A percentile compares a stretch with the other conserved stretches of the same genome.
These are phyloP conservation scores for Ustulina deusta DNA, from an alignment of 2,329 filamentous ascomycete species.

Conservation along the genomic window DNA sequence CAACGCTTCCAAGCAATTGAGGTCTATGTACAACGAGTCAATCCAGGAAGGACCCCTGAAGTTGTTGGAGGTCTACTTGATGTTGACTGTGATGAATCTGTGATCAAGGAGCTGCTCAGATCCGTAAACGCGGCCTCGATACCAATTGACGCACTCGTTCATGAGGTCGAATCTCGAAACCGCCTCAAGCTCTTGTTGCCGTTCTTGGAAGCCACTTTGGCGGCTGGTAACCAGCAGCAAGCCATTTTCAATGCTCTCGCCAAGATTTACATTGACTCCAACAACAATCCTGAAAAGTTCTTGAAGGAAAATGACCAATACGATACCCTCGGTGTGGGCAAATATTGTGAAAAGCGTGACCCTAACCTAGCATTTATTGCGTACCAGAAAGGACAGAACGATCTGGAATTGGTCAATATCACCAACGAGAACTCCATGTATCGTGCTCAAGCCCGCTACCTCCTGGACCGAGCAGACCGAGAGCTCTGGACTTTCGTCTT, in stretches of 20 bases:
- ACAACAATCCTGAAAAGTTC: slow-evolving; percentile 98
- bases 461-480: slow-evolving; percentile 87
- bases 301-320: slow-evolving; percentile 98
- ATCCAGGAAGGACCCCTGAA: slow-evolving; percentile 88
- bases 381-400: slow-evolving; percentile 96
- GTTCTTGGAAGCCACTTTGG: slow-evolving; percentile 93
- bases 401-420: slow-evolving; percentile 95
- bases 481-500: slow-evolving; percentile 97
- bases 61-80: slow-evolving; percentile 94
- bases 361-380: slow-evolving; percentile 95
- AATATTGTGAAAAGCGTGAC: slow-evolving; percentile 99
- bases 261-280: slow-evolving; percentile 99
- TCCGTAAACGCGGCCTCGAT: slow-evolving; percentile 88
- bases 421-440: slow-evolving; percentile 99
- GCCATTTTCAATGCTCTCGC: slow-evolving; percentile 97
- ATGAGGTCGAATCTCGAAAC: slow-evolving; percentile 95
- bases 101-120: slow-evolving; percentile 90
- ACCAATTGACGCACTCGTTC: slow-evolving; percentile 92
- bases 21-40: slow-evolving; percentile 96
- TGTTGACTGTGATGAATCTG: slow-evolving; percentile 95
- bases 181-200: slow-evolving; percentile 93
- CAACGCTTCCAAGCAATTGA: slow-evolving; percentile 99
- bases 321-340: slow-evolving; percentile 90
- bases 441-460: slow-evolving; percentile 94
- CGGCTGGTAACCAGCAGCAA: slow-evolving; percentile 92